A percentile compares a stretch with the other conserved stretches of the same genome.
Evolutionary conservation across 148 eudicot genomes (phyloP).

Genomic region (Camellia sinensis): DNA sequence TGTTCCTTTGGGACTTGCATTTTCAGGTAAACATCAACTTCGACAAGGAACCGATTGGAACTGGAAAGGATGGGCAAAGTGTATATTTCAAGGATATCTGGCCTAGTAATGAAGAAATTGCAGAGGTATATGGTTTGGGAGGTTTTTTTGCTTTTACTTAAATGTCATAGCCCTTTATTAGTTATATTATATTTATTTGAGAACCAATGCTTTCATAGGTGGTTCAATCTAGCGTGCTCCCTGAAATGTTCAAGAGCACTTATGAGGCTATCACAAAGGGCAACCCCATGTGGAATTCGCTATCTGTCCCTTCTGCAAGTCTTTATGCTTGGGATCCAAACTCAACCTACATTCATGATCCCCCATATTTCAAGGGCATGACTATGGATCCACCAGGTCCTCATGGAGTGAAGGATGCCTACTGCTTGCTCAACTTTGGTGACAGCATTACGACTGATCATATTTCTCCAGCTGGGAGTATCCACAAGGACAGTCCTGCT

Average conservation of each 20-base stretch:
- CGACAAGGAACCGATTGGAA: conserved; percentile 89
- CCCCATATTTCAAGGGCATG: conserved; percentile 88
- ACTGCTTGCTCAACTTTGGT: conserved; percentile 83
- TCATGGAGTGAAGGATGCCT: conserved; percentile 82
- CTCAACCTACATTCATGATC: conserved; percentile 86
- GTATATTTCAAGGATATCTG: conserved; percentile 82
- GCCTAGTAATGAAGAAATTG: conserved; percentile 85
- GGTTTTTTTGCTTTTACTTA: not conserved
- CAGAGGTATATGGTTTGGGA: conserved; percentile 42
- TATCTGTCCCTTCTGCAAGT: conserved; percentile 62
- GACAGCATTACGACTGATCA: conserved; percentile 97
- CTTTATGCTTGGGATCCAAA: conserved; percentile 80
- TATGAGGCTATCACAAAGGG: conserved; percentile 85
- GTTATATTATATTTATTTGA: not conserved
- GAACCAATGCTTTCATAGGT: conserved; percentile 39
- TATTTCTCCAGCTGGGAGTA: conserved; percentile 94
- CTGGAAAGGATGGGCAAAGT: conserved; percentile 73
- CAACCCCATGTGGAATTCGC: conserved; percentile 87
- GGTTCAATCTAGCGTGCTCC: conserved; percentile 84
- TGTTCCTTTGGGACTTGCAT: not conserved
- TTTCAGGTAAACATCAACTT: conserved; percentile 86
- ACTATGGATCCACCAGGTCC: conserved; percentile 90
- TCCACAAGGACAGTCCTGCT: conserved; percentile 91
- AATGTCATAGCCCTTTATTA: not conserved
- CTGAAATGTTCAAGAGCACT: conserved; percentile 87